phyloP scores from a whole-genome alignment of 768 basidiomycete genomes.

The Lanmaoa rubissima region DNA sequence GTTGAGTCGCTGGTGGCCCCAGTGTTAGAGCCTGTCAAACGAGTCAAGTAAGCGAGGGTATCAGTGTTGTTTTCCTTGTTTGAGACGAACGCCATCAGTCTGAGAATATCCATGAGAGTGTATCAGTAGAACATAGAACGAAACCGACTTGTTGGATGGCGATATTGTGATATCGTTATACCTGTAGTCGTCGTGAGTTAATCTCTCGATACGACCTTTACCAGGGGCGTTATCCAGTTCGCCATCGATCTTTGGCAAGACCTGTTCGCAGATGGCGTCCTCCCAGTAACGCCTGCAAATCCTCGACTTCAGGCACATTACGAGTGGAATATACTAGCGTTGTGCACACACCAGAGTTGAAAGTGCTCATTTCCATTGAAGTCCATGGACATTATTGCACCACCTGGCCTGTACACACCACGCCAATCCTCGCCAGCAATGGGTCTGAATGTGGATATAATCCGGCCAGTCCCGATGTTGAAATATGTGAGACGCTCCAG shows the following conservation, averaged over 20 bases:
- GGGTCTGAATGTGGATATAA: conserved; percentile 30
- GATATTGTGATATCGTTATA: conserved; percentile 33
- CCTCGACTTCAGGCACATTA: background rate
- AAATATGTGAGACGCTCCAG: conserved; percentile 40
- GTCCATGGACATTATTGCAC: conserved; percentile 40
- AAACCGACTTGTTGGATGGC: conserved; percentile 35
- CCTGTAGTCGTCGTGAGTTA: conserved; percentile 40
- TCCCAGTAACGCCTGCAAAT: conserved; percentile 43
- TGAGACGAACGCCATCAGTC: conserved; percentile 39
- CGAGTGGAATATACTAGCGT: background rate
- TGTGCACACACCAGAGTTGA: conserved; percentile 37
- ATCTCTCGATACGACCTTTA: conserved; percentile 39
- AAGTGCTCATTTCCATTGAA: conserved; percentile 40
- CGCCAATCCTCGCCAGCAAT: conserved; percentile 43
- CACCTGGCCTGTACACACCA: conserved; percentile 35
- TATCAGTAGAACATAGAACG: background rate
- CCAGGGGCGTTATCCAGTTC: conserved; percentile 41
- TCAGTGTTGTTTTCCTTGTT: conserved; percentile 42
- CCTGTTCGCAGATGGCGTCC: conserved; percentile 25
- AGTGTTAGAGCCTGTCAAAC: conserved; percentile 31
- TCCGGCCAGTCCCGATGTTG: conserved; percentile 38
- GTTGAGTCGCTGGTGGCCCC: conserved; percentile 28
- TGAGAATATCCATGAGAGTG: conserved; percentile 13
- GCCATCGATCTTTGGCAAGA: conserved; percentile 35
- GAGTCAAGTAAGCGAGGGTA: conserved; percentile 37